These are phyloP conservation scores for Leccinum longicurvipes DNA, from an alignment of 768 basidiomycete genomes.

Conservation along the genomic window DNA sequence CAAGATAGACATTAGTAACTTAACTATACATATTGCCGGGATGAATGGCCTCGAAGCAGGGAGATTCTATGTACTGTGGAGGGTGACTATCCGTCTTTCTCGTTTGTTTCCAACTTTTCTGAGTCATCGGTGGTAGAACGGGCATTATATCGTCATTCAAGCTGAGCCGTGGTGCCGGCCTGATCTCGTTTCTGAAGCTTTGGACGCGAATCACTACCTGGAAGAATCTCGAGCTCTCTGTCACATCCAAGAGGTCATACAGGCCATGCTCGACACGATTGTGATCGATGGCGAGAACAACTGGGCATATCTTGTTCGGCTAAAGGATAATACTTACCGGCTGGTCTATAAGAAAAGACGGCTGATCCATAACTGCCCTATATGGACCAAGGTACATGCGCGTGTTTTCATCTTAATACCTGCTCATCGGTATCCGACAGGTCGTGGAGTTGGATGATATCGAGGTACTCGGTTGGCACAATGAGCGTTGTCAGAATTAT, in stretches of 20 bases:
- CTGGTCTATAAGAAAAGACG: slow-evolving; percentile 27
- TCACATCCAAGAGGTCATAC: slow-evolving; percentile 30
- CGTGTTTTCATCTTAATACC: background rate
- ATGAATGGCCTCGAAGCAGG: slow-evolving; percentile 8
- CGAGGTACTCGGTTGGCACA: slow-evolving; percentile 16
- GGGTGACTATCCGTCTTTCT: slow-evolving; percentile 8
- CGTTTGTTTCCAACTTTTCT: background rate
- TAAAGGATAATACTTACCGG: slow-evolving; percentile 25
- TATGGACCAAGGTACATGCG: slow-evolving; percentile 30
- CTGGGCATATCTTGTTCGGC: slow-evolving; percentile 33
- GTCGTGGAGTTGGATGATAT: slow-evolving; percentile 32
- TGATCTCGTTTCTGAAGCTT: background rate
- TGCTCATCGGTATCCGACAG: slow-evolving; percentile 15
- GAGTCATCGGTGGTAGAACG: slow-evolving; percentile 19
- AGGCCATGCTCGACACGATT: slow-evolving; percentile 32
- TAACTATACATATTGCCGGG: slow-evolving; percentile 21
- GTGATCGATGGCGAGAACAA: slow-evolving; percentile 30
- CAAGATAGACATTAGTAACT: slow-evolving; percentile 22
- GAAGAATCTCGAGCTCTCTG: slow-evolving; percentile 23
- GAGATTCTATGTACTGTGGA: slow-evolving; percentile 28
- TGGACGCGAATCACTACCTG: background rate
- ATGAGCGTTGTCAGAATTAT: background rate
- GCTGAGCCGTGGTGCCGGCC: slow-evolving; percentile 30
- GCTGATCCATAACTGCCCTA: slow-evolving; percentile 16
- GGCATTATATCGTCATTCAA: slow-evolving; percentile 28